phyloP scores from a whole-genome alignment of 1,284 basidiomycete genomes.

The Malassezia yamatoensis region DNA sequence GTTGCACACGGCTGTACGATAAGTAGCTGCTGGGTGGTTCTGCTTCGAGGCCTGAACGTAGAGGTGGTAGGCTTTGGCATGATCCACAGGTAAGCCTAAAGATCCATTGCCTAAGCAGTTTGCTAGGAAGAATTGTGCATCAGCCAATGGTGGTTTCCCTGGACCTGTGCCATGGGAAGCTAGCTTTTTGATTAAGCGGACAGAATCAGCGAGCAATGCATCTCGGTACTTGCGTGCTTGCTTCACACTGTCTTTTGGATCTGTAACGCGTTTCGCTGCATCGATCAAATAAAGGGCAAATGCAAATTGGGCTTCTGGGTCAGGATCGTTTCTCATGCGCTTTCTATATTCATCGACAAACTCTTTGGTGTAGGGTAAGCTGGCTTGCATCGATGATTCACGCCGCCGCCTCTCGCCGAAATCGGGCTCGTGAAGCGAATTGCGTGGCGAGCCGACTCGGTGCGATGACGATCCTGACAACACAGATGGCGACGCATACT shows the following conservation, averaged over 20 bases:
- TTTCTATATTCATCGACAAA: conserved; percentile 95
- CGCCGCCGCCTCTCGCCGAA: conserved; percentile 24
- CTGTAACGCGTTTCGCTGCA: conserved; percentile 70
- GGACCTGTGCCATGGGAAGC: conserved; percentile 66
- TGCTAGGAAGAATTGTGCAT: conserved; percentile 98
- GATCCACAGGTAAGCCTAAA: conserved; percentile 85
- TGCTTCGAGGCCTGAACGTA: conserved; percentile 95
- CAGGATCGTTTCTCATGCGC: conserved; percentile 92
- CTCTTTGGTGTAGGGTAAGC: conserved; percentile 62
- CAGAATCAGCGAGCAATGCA: conserved; percentile 69
- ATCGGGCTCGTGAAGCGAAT: not conserved
- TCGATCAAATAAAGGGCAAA: conserved; percentile 98
- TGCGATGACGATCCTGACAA: not conserved
- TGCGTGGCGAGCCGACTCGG: conserved; percentile 1
- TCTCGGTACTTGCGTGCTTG: conserved; percentile 68
- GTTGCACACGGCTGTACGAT: conserved; percentile 96
- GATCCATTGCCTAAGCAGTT: conserved; percentile 94
- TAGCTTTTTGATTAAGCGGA: conserved; percentile 83
- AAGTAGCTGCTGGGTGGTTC: conserved; percentile 87
- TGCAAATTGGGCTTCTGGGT: conserved; percentile 94
- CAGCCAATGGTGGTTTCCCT: conserved; percentile 63
- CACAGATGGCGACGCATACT: not conserved
- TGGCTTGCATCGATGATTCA: conserved; percentile 28
- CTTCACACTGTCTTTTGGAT: conserved; percentile 38
- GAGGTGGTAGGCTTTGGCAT: conserved; percentile 95